phyloP scores from a whole-genome alignment of 1,284 basidiomycete genomes.

The Phellopilus nigrolimitatus region DNA sequence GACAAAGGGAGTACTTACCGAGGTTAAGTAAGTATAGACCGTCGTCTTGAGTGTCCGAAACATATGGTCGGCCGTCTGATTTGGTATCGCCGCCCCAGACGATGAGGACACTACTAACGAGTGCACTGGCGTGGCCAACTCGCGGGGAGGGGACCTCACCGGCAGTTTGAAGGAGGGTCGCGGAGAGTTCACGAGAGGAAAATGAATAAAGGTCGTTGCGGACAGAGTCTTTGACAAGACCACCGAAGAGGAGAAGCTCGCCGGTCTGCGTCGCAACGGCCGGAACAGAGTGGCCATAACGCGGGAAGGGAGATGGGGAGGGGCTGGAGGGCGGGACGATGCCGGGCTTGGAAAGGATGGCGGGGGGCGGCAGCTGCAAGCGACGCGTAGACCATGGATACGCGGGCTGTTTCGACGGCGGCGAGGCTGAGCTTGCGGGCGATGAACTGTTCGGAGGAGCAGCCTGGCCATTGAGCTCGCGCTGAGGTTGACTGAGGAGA shows the following conservation, averaged over 20 bases:
- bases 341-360: conserved; percentile 57
- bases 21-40: conserved; percentile 94
- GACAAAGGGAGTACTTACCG: conserved; percentile 46
- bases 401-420: conserved; percentile 49
- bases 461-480: conserved; percentile 2
- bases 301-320: conserved; percentile 87
- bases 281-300: conserved; percentile 97
- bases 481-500: conserved; percentile 2
- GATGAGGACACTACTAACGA: conserved; percentile 94
- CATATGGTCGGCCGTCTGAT: conserved; percentile 59
- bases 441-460: conserved; percentile 22
- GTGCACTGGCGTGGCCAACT: conserved; percentile 93
- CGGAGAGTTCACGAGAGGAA: conserved; percentile 74
- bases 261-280: conserved; percentile 75
- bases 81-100: conserved; percentile 99
- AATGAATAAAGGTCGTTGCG: conserved; percentile 94
- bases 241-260: conserved; percentile 96
- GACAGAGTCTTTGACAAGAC: conserved; percentile 88
- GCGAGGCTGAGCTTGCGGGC: conserved; percentile 25
- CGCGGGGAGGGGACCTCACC: conserved; percentile 89
- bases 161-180: conserved; percentile 78
- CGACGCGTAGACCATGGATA: conserved; percentile 78
- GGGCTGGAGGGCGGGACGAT: conserved; percentile 53
- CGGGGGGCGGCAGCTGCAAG: conserved; percentile 59
- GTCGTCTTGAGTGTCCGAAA: conserved; percentile 86